A percentile compares a stretch with the other conserved stretches of the same genome.
Evolutionary conservation across 805 yeast genomes (phyloP).

Genomic region (Kazachstania martiniae): DNA sequence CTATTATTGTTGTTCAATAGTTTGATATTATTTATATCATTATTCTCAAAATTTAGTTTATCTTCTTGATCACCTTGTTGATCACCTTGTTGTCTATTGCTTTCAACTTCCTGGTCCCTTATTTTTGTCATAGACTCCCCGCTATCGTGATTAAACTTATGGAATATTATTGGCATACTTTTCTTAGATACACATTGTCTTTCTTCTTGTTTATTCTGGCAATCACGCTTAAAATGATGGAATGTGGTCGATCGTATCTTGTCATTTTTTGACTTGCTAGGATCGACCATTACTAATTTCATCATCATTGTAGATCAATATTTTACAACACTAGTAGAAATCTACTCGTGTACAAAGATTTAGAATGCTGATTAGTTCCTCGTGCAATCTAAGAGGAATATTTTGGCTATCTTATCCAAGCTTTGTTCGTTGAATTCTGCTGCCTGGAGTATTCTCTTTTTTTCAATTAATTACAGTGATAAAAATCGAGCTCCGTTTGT

Average conservation of each 20-base stretch:
- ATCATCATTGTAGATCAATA: conserved; percentile 1
- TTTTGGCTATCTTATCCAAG: too few species aligned
- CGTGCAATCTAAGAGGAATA: too few species aligned
- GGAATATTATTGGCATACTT: conserved; percentile 2
- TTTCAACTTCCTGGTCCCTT: not conserved
- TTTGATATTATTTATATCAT: not conserved
- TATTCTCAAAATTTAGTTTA: not conserved
- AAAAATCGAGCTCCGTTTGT: too few species aligned
- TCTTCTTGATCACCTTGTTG: not conserved
- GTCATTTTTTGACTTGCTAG: conserved; percentile 7
- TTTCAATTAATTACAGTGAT: too few species aligned
- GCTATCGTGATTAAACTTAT: conserved; percentile 1
- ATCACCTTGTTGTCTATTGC: not conserved
- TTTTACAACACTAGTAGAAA: too few species aligned
- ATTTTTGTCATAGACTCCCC: not conserved
- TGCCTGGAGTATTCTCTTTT: not conserved
- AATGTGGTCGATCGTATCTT: conserved; percentile 7
- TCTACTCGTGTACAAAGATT: too few species aligned
- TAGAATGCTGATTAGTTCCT: not conserved
- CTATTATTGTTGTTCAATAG: not conserved
- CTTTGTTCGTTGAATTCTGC: too few species aligned
- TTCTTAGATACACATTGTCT: not conserved
- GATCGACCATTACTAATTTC: conserved; percentile 10
- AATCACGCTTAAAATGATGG: conserved; percentile 4
- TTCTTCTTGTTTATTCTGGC: not conserved